phyloP scores from a whole-genome alignment of 2,329 filamentous ascomycete genomes.

The Pseudocercospora eumusae region DNA sequence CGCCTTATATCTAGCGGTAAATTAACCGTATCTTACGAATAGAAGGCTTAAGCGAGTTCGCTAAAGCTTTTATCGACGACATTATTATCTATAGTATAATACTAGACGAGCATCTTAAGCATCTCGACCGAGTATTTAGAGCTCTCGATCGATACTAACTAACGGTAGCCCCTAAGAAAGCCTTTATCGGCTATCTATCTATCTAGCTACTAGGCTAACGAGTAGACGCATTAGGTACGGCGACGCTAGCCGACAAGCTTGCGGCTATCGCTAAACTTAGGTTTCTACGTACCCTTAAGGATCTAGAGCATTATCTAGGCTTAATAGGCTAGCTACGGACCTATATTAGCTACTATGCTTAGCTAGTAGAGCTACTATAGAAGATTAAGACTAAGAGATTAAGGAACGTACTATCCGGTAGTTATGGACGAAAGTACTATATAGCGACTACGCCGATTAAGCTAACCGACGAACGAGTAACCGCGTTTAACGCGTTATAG shows the following conservation, averaged over 20 bases:
- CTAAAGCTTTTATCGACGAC: conserved; percentile 3
- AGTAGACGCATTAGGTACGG: not conserved
- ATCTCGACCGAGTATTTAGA: not conserved
- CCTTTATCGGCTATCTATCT: not conserved
- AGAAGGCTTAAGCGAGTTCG: not conserved
- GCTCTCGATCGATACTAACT: not conserved
- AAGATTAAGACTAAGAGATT: not conserved
- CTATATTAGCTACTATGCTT: conserved; percentile 5
- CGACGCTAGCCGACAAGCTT: not conserved
- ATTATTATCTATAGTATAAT: conserved; percentile 2
- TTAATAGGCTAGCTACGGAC: not conserved
- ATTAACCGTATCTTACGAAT: not conserved
- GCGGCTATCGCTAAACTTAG: no score
- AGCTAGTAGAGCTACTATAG: not conserved
- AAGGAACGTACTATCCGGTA: not conserved
- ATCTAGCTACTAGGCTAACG: not conserved
- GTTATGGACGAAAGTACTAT: not conserved
- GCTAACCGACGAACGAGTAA: no score
- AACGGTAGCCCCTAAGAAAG: not conserved
- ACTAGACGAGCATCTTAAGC: not conserved
- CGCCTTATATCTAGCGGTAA: not conserved
- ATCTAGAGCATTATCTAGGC: conserved; percentile 3
- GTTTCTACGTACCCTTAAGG: not conserved
- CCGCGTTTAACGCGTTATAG: no score
- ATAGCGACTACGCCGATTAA: not conserved